Conservation (phyloP, 1,139 yeast genomes). For the Tardiomyces depauwii region DNA sequence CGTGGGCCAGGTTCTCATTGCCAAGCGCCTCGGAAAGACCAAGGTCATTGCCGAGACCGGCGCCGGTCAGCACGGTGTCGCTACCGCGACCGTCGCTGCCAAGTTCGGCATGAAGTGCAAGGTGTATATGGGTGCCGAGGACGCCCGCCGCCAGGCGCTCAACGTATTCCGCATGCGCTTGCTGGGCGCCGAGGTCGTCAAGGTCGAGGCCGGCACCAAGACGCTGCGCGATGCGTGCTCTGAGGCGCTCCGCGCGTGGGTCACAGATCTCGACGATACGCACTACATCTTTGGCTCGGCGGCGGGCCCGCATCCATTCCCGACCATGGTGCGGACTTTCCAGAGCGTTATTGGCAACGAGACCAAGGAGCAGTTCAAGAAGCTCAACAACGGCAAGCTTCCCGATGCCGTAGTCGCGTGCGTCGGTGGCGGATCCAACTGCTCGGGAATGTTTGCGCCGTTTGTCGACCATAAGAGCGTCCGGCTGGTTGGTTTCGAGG, state of each 20-base stretch:
- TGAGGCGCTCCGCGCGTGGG: slow-evolving; percentile 96
- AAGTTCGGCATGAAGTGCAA: slow-evolving; percentile 92
- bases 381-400: slow-evolving; percentile 63
- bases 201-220: slow-evolving; percentile 90
- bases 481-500: slow-evolving; percentile 86
- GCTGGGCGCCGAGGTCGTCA: slow-evolving; percentile 88
- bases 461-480: slow-evolving; percentile 75
- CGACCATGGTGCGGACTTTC: slow-evolving; percentile 94
- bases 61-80: slow-evolving; percentile 99
- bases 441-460: slow-evolving; percentile 92
- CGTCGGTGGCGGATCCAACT: slow-evolving; percentile 98
- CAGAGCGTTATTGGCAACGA: slow-evolving; percentile 95
- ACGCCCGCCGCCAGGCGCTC: slow-evolving; percentile 94
- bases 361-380: slow-evolving; percentile 81
- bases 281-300: slow-evolving; percentile 97
- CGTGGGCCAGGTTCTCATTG: slow-evolving; percentile 84
- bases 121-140: slow-evolving; percentile 99
- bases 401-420: slow-evolving; percentile 96
- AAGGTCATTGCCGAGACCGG: slow-evolving; percentile 97
- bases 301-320: slow-evolving; percentile 98
- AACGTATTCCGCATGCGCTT: slow-evolving; percentile 96
- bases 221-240: slow-evolving; percentile 96
- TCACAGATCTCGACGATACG: slow-evolving; percentile 69
- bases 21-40: slow-evolving; percentile 83
- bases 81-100: slow-evolving; percentile 98